Evolutionary conservation across 169 alveolate species (phyloP), one percentile per base, ranked within the genome.

Genomic region (Toxoplasma gondii): DNA sequence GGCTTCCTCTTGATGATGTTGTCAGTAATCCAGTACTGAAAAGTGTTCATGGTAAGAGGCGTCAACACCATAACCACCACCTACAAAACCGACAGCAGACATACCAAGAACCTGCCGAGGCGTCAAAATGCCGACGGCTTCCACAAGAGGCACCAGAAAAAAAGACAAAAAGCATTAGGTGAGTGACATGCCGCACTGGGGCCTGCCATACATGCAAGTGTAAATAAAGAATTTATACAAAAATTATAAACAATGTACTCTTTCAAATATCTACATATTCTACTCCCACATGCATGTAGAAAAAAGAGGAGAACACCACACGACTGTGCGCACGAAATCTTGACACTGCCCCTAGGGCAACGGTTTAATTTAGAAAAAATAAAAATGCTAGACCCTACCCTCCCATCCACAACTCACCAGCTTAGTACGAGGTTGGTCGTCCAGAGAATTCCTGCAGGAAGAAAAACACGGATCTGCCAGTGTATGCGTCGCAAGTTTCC

Each of bases 11-110:
- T 92, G 39, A 93, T 88, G 43, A 93, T 83, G 91, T 91, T 93
- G 88, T 93, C 95, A 17, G 95, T 93, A 36, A 93, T 84, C 95
- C 95, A 93, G 54, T 88, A 93, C 67, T 93, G 95, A 38, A 93
- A 49, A 10, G 94, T 41, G 69, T 88, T 88, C 94, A 93, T 81
- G 17, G 83, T 74, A 0, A 93, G 88, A 19, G 93, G 95, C 91
- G 94, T 88, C n/a, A 91, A 58, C 49, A 93, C 91, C 95, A 93
- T 93, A 38, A 93, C 95, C 27, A 93, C 91, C 31, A 92, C 74
- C 94, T 91, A 38, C 39, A 93, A 58, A 45, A 58, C 84, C 36
- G 19, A 43, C 64, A 80, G 58, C 22, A 44, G 31, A 88, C 19
- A 41, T 58, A 64, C 92, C 0, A 12, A 49, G 58, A 12, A 4